Conservation (phyloP, 2,329 filamentous ascomycete genomes). For the Aspergillus pseudoviridinutans region DNA sequence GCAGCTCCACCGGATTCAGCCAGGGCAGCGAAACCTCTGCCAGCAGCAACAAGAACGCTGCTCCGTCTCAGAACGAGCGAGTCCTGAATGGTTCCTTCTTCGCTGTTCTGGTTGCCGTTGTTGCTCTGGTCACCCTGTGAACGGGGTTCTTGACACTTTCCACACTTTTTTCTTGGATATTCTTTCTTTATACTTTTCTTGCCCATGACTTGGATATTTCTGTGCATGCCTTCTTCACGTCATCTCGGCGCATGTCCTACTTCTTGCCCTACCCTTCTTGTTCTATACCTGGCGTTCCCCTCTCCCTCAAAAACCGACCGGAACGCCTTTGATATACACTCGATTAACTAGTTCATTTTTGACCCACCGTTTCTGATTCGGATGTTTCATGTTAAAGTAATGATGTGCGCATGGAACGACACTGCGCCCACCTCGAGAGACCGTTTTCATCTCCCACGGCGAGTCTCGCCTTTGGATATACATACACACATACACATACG, state of each 20-base stretch:
- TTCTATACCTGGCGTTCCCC: slow-evolving; percentile 15
- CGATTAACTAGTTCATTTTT: slow-evolving; percentile 1
- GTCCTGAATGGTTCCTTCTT: slow-evolving; percentile 45
- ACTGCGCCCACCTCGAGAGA: background rate
- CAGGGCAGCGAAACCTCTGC: slow-evolving; percentile 19
- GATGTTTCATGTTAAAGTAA: background rate
- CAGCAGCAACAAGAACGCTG: slow-evolving; percentile 19
- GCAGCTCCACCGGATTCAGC: slow-evolving; percentile 28
- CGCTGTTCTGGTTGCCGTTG: slow-evolving; percentile 44
- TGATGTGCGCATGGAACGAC: background rate
- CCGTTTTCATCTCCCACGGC: background rate
- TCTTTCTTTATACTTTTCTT: slow-evolving; percentile 3
- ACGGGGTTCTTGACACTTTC: slow-evolving; percentile 11
- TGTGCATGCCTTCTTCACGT: slow-evolving; percentile 7
- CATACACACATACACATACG: background rate
- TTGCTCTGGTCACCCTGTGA: slow-evolving; percentile 44
- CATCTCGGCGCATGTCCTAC: slow-evolving; percentile 8
- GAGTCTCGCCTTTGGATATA: background rate
- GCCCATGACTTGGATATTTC: slow-evolving; percentile 2
- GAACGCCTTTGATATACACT: background rate
- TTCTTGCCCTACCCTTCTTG: slow-evolving; percentile 9
- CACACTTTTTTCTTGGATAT: background rate
- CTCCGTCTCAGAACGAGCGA: slow-evolving; percentile 35
- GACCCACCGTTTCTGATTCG: slow-evolving; percentile 1
- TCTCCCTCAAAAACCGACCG: background rate